A percentile compares a stretch with the other conserved stretches of the same genome.
phyloP scores from a whole-genome alignment of 176 grass and related monocot species.

The Oryza meyeriana region DNA sequence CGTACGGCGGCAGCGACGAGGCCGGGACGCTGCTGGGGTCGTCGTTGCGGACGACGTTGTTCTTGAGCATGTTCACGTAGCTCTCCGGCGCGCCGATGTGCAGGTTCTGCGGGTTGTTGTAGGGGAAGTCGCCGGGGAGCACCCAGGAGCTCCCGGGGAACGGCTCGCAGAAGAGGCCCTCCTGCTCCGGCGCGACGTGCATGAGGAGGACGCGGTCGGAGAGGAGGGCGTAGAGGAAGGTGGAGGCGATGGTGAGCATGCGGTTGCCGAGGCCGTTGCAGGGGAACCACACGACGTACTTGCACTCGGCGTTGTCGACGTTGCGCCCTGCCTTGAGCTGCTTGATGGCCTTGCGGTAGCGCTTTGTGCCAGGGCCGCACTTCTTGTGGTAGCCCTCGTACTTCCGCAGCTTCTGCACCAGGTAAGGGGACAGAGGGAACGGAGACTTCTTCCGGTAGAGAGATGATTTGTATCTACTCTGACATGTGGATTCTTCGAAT shows the following conservation, averaged over 20 bases:
- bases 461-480: slow-evolving; percentile 66
- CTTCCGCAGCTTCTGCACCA: slow-evolving; percentile 55
- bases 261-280: slow-evolving; percentile 90
- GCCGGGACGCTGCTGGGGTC: slow-evolving; percentile 13
- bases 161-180: slow-evolving; percentile 83
- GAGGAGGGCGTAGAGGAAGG: slow-evolving; percentile 82
- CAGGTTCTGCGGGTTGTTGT: slow-evolving; percentile 44
- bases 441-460: slow-evolving; percentile 66
- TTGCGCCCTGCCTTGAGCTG: slow-evolving; percentile 61
- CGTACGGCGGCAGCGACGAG: slow-evolving; percentile 55
- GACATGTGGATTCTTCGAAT: slow-evolving; percentile 51
- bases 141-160: slow-evolving; percentile 79
- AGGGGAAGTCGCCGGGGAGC: slow-evolving; percentile 56
- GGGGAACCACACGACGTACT: slow-evolving; percentile 81
- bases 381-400: slow-evolving; percentile 83
- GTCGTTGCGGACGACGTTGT: slow-evolving; percentile 26
- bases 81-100: slow-evolving; percentile 52
- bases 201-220: slow-evolving; percentile 68
- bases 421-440: slow-evolving; percentile 63
- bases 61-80: slow-evolving; percentile 73
- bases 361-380: slow-evolving; percentile 59
- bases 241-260: slow-evolving; percentile 72
- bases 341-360: slow-evolving; percentile 56
- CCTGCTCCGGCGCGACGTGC: slow-evolving; percentile 47
- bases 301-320: slow-evolving; percentile 44